Evolutionary conservation across 371 early-diverging fungal genomes (phyloP), one percentile per base, ranked within the genome.

Genomic region (Syncephalastrum monosporum): DNA sequence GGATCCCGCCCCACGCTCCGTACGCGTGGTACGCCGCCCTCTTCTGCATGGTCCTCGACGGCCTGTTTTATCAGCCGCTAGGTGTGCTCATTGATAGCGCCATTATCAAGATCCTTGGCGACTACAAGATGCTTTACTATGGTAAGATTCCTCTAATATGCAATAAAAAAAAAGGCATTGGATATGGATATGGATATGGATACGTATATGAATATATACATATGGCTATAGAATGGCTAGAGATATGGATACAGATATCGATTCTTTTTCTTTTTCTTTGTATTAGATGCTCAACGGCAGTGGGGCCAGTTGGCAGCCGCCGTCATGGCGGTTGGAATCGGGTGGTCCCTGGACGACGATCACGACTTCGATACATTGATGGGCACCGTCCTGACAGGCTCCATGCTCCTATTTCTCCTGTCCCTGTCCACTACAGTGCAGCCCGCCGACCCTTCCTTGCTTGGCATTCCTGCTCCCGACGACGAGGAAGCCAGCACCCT

Each of bases 361-460:
- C 72, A 75, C 55, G 75, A 75, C 47, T 75, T 75, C 58, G 75
- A 75, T 58, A 75, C 75, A 4, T 50, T 75, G 2, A 67, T 75
- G 62, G 72, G 72, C 5, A 66, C 62, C 3, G 56, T 66, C 3
- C 29, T 75, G 46, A 60, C 69, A 27, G 72, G 75, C 19, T 72
- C 70, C 3, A 63, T 72, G 23, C 47, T 66, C 5, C 27, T 75
- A 7, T 75, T 72, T 50, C 50, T 75, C 3, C 60, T 75, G 5
- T 71, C 70, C 15, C 49, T 75, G 8, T 75, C 75, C 1, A 75
- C 75, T 0, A 72, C 58, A 6, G 75, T 75, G 3, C 63, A 68
- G 50, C 60, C 69, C 38, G 63, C 63, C 14, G 69, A 75, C 47
- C 67, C 61, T 10, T 42, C 57, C 3, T 42, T 65, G 15, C 47